phyloP scores from a whole-genome alignment of 345 rosid genomes.

The Diplotaxis tenuifolia region DNA sequence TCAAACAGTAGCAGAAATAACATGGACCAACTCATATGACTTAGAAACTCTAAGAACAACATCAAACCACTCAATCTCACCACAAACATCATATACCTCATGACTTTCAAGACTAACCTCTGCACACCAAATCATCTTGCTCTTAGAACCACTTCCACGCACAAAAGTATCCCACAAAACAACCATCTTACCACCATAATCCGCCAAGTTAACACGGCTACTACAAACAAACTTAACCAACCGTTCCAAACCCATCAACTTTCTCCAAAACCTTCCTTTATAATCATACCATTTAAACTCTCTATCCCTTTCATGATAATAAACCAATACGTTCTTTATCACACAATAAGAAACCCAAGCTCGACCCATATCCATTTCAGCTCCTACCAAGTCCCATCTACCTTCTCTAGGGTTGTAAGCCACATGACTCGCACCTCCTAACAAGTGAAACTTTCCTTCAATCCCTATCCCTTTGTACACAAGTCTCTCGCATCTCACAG shows the following conservation, averaged over 20 bases:
- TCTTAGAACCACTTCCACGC: neutral
- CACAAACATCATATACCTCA: neutral
- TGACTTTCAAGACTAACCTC: neutral
- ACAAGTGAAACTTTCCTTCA: conserved; percentile 1
- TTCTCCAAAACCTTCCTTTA: neutral
- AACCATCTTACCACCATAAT: neutral
- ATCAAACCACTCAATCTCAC: neutral
- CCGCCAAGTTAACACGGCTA: neutral
- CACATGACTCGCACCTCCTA: neutral
- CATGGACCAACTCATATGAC: neutral
- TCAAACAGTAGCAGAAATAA: neutral
- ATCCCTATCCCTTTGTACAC: neutral
- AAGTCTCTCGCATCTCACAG: conserved; percentile 24
- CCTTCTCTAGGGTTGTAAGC: neutral
- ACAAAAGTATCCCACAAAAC: neutral
- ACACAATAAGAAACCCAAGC: neutral
- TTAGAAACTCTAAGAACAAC: neutral
- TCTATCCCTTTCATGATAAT: neutral
- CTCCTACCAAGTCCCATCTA: conserved; percentile 32
- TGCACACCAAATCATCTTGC: neutral
- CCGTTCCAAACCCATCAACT: neutral
- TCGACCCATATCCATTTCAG: conserved; percentile 15
- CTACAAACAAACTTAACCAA: neutral
- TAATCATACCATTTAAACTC: neutral
- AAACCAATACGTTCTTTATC: neutral